Evolutionary conservation across 192 early-diverging fungal genomes (phyloP).

Genomic region (Entrophospora sp.): DNA sequence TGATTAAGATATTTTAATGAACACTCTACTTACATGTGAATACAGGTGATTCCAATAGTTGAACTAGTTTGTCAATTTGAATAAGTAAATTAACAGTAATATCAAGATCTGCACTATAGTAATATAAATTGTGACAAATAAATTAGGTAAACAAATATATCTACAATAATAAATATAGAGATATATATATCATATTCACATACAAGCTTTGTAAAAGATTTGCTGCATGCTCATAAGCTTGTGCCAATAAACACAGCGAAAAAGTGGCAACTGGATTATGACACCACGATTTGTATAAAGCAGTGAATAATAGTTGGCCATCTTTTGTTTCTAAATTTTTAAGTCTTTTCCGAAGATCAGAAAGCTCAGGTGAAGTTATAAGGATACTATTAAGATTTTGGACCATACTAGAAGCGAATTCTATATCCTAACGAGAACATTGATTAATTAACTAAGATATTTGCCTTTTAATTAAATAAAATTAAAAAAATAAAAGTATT

Average conservation of each 20-base stretch:
- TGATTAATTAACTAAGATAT: no score
- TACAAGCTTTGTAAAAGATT: conserved; percentile 75
- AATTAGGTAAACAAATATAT: neutral
- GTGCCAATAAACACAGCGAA: conserved; percentile 90
- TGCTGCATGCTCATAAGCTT: conserved; percentile 88
- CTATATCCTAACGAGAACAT: conserved; percentile 81
- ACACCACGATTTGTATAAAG: conserved; percentile 91
- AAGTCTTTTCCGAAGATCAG: conserved; percentile 68
- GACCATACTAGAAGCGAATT: conserved; percentile 96
- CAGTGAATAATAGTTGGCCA: conserved; percentile 73
- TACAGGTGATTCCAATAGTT: conserved; percentile 93
- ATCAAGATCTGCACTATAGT: conserved; percentile 70
- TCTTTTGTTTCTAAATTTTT: conserved; percentile 70
- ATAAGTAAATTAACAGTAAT: conserved; percentile 91
- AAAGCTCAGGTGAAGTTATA: conserved; percentile 87
- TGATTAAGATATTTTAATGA: neutral
- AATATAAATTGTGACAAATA: neutral
- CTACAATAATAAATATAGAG: neutral
- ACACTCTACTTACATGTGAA: conserved; percentile 92
- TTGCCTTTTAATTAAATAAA: conserved; percentile 3
- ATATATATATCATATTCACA: conserved; percentile 4
- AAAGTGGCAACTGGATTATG: conserved; percentile 93
- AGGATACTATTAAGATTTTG: conserved; percentile 96
- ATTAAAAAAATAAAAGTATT: neutral
- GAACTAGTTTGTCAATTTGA: conserved; percentile 97